These are phyloP conservation scores for Ostreobium quekettii DNA, from an alignment of 139 green algal species.

Conservation along the genomic window DNA sequence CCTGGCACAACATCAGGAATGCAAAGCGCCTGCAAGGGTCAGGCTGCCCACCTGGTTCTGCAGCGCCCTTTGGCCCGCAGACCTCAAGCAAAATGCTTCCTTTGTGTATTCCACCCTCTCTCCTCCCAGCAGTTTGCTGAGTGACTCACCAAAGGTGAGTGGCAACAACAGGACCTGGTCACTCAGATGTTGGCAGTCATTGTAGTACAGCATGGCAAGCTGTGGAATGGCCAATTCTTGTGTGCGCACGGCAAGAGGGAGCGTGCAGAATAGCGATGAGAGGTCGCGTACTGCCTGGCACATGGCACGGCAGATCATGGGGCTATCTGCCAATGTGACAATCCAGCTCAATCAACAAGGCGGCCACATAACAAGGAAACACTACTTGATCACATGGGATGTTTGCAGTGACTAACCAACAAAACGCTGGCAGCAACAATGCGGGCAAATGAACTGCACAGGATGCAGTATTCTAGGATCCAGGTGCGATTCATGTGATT, in stretches of 20 bases:
- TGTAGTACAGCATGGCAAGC: constrained; percentile 1
- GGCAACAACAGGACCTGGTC: constrained; percentile 4
- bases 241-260: not conserved
- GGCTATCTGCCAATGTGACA: not conserved
- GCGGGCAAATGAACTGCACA: no score
- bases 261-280: not conserved
- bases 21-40: no score
- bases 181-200: constrained; percentile 15
- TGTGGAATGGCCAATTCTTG: constrained; percentile 12
- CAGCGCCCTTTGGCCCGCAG: not conserved
- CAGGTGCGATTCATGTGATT: no score
- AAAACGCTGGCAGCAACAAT: no score
- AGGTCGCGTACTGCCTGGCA: constrained; percentile 9
- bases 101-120: constrained; percentile 12
- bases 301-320: not conserved
- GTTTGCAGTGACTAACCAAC: not conserved
- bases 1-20: no score
- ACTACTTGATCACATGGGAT: not conserved
- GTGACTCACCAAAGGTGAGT: not conserved
- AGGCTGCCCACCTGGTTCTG: constrained; percentile 9
- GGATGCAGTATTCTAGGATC: no score
- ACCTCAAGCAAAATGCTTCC: not conserved
- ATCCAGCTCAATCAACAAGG: not conserved
- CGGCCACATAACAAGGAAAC: not conserved
- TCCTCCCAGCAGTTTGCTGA: not conserved